Evolutionary conservation across 768 basidiomycete genomes (phyloP), one percentile per base, ranked within the genome.

Genomic region (Tubosaeta sp.): DNA sequence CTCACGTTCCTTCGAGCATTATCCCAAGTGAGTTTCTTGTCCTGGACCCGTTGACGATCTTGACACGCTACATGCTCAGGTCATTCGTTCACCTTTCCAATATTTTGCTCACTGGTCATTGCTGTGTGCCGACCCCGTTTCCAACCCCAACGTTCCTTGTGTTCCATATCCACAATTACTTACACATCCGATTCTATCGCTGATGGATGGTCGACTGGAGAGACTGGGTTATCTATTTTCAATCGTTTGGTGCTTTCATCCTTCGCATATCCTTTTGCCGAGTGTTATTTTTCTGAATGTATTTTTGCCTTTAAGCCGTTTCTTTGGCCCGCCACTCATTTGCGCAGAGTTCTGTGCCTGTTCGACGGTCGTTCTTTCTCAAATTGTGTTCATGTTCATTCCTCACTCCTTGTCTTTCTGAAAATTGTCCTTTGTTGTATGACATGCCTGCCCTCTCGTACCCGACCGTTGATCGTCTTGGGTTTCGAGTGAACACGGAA

Each of bases 371-470:
- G 38, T 50, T 57, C 43, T 27, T 19, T 3, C 33, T 47, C 46
- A 35, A 19, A 14, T 29, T 39, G 37, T 17, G 32, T 11, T 27
- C 46, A 53, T 46, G 6, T 29, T 12, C 37, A 12, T 31, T 46
- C 38, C 43, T 26, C 37, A 5, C 53, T 46, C 38, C 43, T 31
- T 37, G 9, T 39, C 46, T 13, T 6, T 32, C 4, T 17, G 34
- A 46, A 46, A 29, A 56, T 53, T 27, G 16, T 56, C 35, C 19
- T 51, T 50, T 37, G 25, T 47, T 66, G 65, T 64, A 64, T 52
- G 55, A 46, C 35, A 55, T 14, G 6, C 32, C 38, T 35, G 7
- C 31, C 32, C 16, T 10, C 31, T 22, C 17, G 25, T 16, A 32
- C 53, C 43, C 2, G 13, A 17, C 33, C 27, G 55, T 66, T 55